Evolutionary conservation across 495 filamentous ascomycete genomes (phyloP).

Genomic region (Neurospora sp.): DNA sequence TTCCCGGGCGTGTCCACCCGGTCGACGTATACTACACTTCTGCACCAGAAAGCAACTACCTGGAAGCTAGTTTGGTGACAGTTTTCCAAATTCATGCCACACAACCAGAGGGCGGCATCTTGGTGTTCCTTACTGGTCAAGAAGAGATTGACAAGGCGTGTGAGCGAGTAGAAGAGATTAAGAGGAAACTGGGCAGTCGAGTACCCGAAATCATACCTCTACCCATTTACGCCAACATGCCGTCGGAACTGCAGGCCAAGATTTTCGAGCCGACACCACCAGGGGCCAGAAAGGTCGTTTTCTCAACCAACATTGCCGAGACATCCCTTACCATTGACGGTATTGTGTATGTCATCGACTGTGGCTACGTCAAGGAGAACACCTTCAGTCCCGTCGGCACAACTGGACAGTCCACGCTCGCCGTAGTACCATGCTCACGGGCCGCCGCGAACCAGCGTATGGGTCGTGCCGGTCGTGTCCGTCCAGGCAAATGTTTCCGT

Average conservation of each 20-base stretch:
- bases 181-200: slow-evolving; percentile 68
- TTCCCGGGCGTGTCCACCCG: slow-evolving; percentile 81
- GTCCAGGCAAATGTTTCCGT: slow-evolving; percentile 89
- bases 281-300: slow-evolving; percentile 70
- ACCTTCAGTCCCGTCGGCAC: slow-evolving; percentile 68
- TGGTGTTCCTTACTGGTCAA: slow-evolving; percentile 84
- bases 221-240: slow-evolving; percentile 83
- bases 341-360: slow-evolving; percentile 86
- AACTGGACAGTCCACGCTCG: slow-evolving; percentile 84
- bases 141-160: slow-evolving; percentile 85
- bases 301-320: slow-evolving; percentile 87
- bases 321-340: slow-evolving; percentile 84
- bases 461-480: slow-evolving; percentile 85
- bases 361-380: slow-evolving; percentile 92
- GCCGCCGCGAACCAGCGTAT: slow-evolving; percentile 89
- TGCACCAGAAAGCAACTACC: slow-evolving; percentile 89
- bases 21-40: slow-evolving; percentile 91
- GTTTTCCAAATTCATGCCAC: slow-evolving; percentile 94
- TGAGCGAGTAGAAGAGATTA: slow-evolving; percentile 68
- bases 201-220: slow-evolving; percentile 80
- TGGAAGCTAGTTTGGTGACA: slow-evolving; percentile 84
- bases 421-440: slow-evolving; percentile 87
- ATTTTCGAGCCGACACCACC: slow-evolving; percentile 85
- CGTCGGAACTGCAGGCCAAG: slow-evolving; percentile 74
- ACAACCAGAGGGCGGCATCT: slow-evolving; percentile 76